Evolutionary conservation across 208 protist species (phyloP).

Genomic region (Trypanosomatidae sp.): DNA sequence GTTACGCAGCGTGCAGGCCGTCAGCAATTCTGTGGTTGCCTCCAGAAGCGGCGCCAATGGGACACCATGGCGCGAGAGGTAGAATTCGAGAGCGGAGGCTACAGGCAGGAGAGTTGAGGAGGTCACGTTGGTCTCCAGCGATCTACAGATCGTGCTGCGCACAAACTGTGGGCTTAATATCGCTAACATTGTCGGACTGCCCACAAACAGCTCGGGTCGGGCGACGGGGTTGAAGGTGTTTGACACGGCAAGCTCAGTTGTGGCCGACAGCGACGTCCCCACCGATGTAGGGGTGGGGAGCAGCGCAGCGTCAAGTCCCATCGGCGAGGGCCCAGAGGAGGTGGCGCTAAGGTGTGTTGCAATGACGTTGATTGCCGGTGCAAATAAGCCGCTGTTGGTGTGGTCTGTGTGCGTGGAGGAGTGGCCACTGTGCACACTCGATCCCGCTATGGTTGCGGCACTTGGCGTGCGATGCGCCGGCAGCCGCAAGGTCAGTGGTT

Average conservation of each 20-base stretch:
- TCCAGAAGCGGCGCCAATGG: constrained; percentile 60
- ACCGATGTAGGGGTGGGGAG: constrained; percentile 1
- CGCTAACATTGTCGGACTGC: constrained; percentile 61
- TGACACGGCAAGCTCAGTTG: constrained; percentile 1
- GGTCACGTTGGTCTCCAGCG: constrained; percentile 28
- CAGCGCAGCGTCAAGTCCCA: neutral
- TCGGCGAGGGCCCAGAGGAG: neutral
- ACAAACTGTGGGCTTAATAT: constrained; percentile 63
- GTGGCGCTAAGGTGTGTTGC: constrained; percentile 5
- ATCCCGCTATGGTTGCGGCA: neutral
- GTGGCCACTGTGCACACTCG: neutral
- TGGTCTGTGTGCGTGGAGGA: neutral
- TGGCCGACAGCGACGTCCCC: constrained; percentile 1
- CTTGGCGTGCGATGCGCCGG: neutral
- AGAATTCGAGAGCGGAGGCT: constrained; percentile 53
- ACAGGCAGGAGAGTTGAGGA: constrained; percentile 46
- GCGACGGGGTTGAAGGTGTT: neutral
- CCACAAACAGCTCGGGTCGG: constrained; percentile 32
- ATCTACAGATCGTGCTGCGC: constrained; percentile 33
- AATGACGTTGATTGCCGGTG: neutral
- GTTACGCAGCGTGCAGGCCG: constrained; percentile 45
- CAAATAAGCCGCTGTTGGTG: neutral
- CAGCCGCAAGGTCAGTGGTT: constrained; percentile 26
- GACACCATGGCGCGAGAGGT: constrained; percentile 44
- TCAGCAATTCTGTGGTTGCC: constrained; percentile 63